phyloP scores from a whole-genome alignment of 805 yeast species.

The Saccharomycopsis fibuligera region DNA sequence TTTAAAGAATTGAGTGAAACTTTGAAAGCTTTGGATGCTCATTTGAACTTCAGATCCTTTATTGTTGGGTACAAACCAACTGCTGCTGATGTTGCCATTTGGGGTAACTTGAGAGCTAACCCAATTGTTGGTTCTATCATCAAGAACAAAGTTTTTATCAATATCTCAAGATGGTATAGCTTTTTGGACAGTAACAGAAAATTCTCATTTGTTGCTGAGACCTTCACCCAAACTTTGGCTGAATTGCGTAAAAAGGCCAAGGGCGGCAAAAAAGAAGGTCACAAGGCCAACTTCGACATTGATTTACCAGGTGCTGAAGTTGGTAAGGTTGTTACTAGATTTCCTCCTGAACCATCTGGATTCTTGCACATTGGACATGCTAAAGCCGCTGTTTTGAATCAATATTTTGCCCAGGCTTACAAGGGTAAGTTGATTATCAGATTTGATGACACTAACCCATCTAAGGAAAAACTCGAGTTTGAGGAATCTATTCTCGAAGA shows the following conservation, averaged over 20 bases:
- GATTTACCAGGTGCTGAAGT: slow-evolving; percentile 85
- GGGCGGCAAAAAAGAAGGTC: slow-evolving; percentile 69
- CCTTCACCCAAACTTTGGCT: slow-evolving; percentile 58
- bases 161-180: slow-evolving; percentile 90
- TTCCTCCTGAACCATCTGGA: slow-evolving; percentile 99
- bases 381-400: slow-evolving; percentile 94
- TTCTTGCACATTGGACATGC: slow-evolving; percentile 99
- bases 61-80: slow-evolving; percentile 61
- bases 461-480: slow-evolving; percentile 92
- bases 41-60: slow-evolving; percentile 79
- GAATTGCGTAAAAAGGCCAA: slow-evolving; percentile 65
- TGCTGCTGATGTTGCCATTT: slow-evolving; percentile 76
- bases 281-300: slow-evolving; percentile 93
- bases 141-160: slow-evolving; percentile 76
- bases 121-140: slow-evolving; percentile 88
- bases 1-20: slow-evolving; percentile 77
- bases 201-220: slow-evolving; percentile 66
- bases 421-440: slow-evolving; percentile 95
- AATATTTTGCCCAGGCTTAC: slow-evolving; percentile 92
- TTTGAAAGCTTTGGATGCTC: slow-evolving; percentile 75
- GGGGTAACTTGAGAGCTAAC: slow-evolving; percentile 94
- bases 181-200: slow-evolving; percentile 59
- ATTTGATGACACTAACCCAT: slow-evolving; percentile 97
- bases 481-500: slow-evolving; percentile 93
- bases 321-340: slow-evolving; percentile 96